phyloP scores from a whole-genome alignment of 2,329 filamentous ascomycete genomes.

The Talaromyces funiculosus region DNA sequence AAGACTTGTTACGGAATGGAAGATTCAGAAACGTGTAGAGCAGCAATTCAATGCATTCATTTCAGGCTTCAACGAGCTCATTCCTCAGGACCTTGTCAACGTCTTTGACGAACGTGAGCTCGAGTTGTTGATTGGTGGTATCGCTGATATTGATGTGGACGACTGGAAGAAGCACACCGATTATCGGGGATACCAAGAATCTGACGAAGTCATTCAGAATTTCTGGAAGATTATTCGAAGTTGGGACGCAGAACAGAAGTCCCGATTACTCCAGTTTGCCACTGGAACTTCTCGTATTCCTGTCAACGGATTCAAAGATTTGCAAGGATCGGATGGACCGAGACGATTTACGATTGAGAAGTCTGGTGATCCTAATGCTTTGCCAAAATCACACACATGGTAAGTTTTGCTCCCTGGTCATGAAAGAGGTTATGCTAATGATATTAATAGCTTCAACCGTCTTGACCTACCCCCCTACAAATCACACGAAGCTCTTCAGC shows the following conservation, averaged over 20 bases:
- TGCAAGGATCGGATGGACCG: conserved; percentile 93
- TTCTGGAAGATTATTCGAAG: conserved; percentile 95
- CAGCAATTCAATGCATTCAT: conserved; percentile 99
- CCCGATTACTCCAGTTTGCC: conserved; percentile 88
- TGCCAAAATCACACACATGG: conserved; percentile 98
- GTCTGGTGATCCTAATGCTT: conserved; percentile 79
- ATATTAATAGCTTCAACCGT: conserved; percentile 74
- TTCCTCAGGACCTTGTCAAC: conserved; percentile 92
- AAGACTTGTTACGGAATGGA: conserved; percentile 94
- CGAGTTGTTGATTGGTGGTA: conserved; percentile 93
- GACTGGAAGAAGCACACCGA: conserved; percentile 99
- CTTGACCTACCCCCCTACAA: conserved; percentile 94
- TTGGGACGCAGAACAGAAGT: conserved; percentile 99
- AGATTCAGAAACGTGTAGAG: conserved; percentile 95
- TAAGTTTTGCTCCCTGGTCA: conserved; percentile 45
- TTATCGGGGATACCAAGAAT: conserved; percentile 96
- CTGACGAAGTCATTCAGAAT: conserved; percentile 92
- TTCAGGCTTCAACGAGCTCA: conserved; percentile 94
- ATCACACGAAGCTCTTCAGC: conserved; percentile 72
- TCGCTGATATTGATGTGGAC: conserved; percentile 98
- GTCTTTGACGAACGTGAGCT: conserved; percentile 98
- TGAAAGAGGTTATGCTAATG: not conserved
- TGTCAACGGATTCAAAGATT: conserved; percentile 98
- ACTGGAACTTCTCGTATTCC: conserved; percentile 97
- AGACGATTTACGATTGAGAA: conserved; percentile 97